Evolutionary conservation across 2,329 filamentous ascomycete genomes (phyloP).

Genomic region (Beauveria brongniartii): DNA sequence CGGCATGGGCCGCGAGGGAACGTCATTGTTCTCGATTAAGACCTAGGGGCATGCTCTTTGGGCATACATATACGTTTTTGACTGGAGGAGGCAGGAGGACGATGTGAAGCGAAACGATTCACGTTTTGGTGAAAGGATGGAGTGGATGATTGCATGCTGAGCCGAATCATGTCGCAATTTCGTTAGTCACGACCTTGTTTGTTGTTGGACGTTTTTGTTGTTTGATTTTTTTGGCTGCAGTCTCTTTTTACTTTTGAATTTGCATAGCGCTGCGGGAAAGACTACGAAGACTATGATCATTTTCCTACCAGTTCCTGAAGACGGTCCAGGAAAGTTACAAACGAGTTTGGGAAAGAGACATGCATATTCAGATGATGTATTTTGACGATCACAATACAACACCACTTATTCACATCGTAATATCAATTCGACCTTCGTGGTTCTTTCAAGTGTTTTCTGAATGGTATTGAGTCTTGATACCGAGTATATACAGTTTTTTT

Average conservation of each 20-base stretch:
- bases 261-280: constrained; percentile 11
- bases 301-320: neutral
- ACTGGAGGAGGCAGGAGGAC: neutral
- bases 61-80: neutral
- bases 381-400: neutral
- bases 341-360: neutral
- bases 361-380: neutral
- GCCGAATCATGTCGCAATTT: neutral
- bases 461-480: neutral
- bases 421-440: neutral
- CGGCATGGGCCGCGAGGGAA: constrained; percentile 2
- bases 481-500: constrained; percentile 4
- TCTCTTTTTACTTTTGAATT: neutral
- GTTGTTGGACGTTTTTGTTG: neutral
- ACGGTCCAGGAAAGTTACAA: neutral
- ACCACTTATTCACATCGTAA: neutral
- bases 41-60: neutral
- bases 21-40: constrained; percentile 7
- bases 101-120: neutral
- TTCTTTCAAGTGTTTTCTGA: neutral
- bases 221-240: neutral
- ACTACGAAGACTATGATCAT: neutral
- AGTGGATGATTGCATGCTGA: neutral
- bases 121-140: neutral
- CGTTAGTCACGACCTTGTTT: neutral